These are phyloP conservation scores for Hypoxylon sp. DNA, from an alignment of 2,329 filamentous ascomycete genomes.

Conservation along the genomic window DNA sequence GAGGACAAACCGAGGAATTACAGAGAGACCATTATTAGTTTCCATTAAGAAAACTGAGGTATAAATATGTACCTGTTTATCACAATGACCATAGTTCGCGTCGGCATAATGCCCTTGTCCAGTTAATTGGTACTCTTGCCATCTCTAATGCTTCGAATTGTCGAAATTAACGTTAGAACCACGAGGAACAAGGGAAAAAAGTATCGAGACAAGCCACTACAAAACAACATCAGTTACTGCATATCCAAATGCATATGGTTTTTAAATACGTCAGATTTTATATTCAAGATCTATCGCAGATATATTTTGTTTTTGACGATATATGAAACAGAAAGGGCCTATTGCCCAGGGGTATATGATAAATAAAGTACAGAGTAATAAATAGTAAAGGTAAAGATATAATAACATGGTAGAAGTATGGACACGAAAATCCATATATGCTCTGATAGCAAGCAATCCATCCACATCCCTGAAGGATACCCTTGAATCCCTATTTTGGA, in stretches of 20 bases:
- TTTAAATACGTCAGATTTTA: neutral
- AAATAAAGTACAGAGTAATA: slow-evolving; percentile 15
- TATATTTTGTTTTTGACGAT: slow-evolving; percentile 16
- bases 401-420: slow-evolving; percentile 13
- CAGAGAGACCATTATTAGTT: too few species aligned
- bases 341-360: slow-evolving; percentile 35
- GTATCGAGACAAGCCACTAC: neutral
- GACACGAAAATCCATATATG: slow-evolving; percentile 5
- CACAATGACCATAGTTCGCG: neutral
- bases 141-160: neutral
- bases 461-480: slow-evolving; percentile 5
- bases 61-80: neutral
- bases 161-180: neutral
- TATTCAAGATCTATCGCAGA: slow-evolving; percentile 20
- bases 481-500: slow-evolving; percentile 21
- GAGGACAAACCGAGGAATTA: too few species aligned
- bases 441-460: slow-evolving; percentile 6
- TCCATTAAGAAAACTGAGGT: too few species aligned
- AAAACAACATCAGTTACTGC: neutral
- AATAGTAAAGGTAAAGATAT: slow-evolving; percentile 15
- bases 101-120: neutral
- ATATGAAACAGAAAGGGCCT: slow-evolving; percentile 15
- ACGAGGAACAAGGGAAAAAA: neutral
- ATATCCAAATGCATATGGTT: neutral
- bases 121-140: neutral